Conservation (phyloP, 305 asterid genomes). For the Vinca major region DNA sequence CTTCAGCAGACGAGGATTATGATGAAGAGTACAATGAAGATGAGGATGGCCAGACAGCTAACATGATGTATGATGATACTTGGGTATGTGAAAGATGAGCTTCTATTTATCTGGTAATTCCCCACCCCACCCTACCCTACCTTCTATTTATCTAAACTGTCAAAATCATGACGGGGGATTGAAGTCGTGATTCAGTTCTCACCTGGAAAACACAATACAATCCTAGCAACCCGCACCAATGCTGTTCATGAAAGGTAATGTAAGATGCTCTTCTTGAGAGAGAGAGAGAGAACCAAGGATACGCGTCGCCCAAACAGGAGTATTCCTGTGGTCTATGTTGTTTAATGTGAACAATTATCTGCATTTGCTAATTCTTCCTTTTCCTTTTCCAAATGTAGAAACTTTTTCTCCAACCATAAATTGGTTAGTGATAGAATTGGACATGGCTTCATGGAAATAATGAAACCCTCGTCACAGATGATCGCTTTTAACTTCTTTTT, state of each 20-base stretch:
- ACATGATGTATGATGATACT: slow-evolving; percentile 12
- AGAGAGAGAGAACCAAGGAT: neutral
- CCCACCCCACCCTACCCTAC: neutral
- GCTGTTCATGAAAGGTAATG: neutral
- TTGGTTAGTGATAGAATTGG: slow-evolving; percentile 3
- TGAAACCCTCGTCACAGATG: slow-evolving; percentile 1
- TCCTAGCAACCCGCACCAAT: neutral
- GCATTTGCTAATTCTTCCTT: neutral
- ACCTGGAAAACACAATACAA: neutral
- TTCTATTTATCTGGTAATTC: neutral
- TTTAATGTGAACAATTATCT: neutral
- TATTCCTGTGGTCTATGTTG: neutral
- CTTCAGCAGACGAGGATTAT: slow-evolving; percentile 51
- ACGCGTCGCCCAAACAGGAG: neutral
- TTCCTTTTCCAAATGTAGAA: neutral
- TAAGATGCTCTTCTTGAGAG: neutral
- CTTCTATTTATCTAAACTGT: too few species aligned
- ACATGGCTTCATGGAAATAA: slow-evolving; percentile 8
- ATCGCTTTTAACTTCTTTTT: too few species aligned
- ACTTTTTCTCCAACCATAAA: neutral
- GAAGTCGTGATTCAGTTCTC: neutral
- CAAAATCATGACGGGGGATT: neutral
- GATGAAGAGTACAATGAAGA: slow-evolving; percentile 65
- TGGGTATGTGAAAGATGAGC: slow-evolving; percentile 9
- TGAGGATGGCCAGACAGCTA: slow-evolving; percentile 36